A percentile compares a stretch with the other conserved stretches of the same genome.
Conservation (phyloP, 2,329 filamentous ascomycete genomes). For the Clarireedia hainanense region DNA sequence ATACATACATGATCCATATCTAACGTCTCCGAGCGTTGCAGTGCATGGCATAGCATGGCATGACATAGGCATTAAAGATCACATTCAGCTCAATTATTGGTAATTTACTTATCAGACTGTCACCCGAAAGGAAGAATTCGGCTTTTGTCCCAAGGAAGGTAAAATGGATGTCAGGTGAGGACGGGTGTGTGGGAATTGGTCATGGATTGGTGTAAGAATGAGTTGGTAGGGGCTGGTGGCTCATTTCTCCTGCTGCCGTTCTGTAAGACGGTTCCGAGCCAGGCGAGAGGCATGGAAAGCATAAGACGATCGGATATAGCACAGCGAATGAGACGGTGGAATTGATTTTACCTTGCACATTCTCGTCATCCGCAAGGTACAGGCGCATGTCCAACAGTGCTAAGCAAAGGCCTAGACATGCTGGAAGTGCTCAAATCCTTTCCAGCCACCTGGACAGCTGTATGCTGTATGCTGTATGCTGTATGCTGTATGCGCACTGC, state of each 20-base stretch:
- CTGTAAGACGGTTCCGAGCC: not conserved
- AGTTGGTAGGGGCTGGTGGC: not conserved
- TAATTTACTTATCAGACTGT: not conserved
- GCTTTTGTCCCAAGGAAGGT: not conserved
- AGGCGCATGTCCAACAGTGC: not conserved
- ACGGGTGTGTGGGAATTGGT: not conserved
- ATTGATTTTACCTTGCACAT: not conserved
- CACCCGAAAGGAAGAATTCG: slow-evolving; percentile 1
- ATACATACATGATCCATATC: not conserved
- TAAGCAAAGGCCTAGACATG: not conserved
- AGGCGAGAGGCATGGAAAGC: not conserved
- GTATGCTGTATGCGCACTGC: not conserved
- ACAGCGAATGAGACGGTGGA: not conserved
- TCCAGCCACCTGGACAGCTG: slow-evolving; percentile 2
- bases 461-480: not conserved
- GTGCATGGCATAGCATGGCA: not conserved
- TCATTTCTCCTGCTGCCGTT: not conserved
- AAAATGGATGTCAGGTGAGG: slow-evolving; percentile 1
- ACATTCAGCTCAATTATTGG: not conserved
- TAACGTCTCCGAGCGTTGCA: slow-evolving; percentile 18
- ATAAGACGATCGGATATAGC: not conserved
- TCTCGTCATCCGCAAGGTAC: slow-evolving; percentile 1
- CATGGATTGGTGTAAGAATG: not conserved
- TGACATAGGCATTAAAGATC: not conserved
- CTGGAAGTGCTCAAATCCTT: not conserved